Evolutionary conservation across 2,329 filamentous ascomycete species (phyloP), one percentile per base, ranked within the genome.

Genomic region (Monilinia fructigena): DNA sequence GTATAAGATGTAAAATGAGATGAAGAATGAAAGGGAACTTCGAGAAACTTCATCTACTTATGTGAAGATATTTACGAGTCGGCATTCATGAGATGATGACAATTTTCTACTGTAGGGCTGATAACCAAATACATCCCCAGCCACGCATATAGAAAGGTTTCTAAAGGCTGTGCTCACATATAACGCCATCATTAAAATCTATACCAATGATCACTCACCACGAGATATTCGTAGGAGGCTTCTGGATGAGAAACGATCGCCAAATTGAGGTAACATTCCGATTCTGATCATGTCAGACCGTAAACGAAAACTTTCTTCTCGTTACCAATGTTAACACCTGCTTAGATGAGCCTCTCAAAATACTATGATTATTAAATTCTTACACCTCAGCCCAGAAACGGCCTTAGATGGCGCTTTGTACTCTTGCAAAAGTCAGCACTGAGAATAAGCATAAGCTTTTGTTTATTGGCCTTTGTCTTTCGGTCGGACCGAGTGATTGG

Each of bases 1-100:
- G 54, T 42, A 65, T 23, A 23, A 38, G 31, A 42, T 40, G 11
- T 16, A 53, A 45, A 65, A 65, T 65, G 55, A 53, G 47, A 65
- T 65, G 35, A 31, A 12, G 47, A 53, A 42, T 31, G n/a, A 59
- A 52, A 59, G 40, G 16, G 18, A 42, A 45, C 14, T 28, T 11
- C 20, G 23, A 48, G 16, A 38, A 16, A 3, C 3, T 38, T 14
- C 16, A 59, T 35, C 23, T 42, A 59, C 45, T 59, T 65, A 65
- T 65, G 28, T 52, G n/a, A 58, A 65, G 28, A 40, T 23, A 16
- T 31, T 50, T 58, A 2, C 16, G 6, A 20, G 26, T 42, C 62
- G 42, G 26, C 53, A n/a, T 42, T n/a, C 5, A 56, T 23, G 14
- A 38, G 7, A 26, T 48, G 4, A n/a, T 6, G 11, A 23, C 52